Conservation (phyloP, 352 stramenopile species). For the Phytopythium kandeliae region DNA sequence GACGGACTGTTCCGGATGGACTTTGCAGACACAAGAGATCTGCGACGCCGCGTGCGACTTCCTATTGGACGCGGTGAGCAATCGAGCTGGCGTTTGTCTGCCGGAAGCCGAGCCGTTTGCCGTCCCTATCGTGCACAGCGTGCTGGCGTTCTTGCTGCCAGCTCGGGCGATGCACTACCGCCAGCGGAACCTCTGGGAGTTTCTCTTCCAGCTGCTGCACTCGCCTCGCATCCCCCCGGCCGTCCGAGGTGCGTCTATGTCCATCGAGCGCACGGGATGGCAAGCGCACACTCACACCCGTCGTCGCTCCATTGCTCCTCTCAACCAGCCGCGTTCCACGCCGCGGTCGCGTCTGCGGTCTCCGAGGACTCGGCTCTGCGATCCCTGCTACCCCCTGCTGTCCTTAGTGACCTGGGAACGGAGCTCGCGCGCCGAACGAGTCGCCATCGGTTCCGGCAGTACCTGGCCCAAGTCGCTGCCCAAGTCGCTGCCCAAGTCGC, state of each 20-base stretch:
- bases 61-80: conserved; percentile 37
- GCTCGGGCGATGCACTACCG: conserved; percentile 39
- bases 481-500: conserved; percentile 13
- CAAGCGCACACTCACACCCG: background rate
- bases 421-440: conserved; percentile 29
- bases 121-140: conserved; percentile 31
- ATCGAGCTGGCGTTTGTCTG: conserved; percentile 21
- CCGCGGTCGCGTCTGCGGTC: conserved; percentile 23
- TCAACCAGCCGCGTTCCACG: conserved; percentile 33
- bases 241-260: conserved; percentile 22
- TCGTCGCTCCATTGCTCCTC: background rate
- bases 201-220: conserved; percentile 70
- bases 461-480: conserved; percentile 20
- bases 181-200: conserved; percentile 54
- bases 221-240: conserved; percentile 37
- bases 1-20: background rate
- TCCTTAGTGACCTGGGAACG: conserved; percentile 25
- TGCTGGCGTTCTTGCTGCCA: conserved; percentile 41
- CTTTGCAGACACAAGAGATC: conserved; percentile 46
- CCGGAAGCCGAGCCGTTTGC: conserved; percentile 28
- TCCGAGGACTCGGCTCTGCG: conserved; percentile 20
- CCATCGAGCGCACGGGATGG: background rate
- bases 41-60: conserved; percentile 61
- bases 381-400: conserved; percentile 21
- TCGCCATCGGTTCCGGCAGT: conserved; percentile 57